Base-by-base conservation (phyloP, 2,329 filamentous ascomycete genomes). In the Claviceps lovelessii region DNA sequence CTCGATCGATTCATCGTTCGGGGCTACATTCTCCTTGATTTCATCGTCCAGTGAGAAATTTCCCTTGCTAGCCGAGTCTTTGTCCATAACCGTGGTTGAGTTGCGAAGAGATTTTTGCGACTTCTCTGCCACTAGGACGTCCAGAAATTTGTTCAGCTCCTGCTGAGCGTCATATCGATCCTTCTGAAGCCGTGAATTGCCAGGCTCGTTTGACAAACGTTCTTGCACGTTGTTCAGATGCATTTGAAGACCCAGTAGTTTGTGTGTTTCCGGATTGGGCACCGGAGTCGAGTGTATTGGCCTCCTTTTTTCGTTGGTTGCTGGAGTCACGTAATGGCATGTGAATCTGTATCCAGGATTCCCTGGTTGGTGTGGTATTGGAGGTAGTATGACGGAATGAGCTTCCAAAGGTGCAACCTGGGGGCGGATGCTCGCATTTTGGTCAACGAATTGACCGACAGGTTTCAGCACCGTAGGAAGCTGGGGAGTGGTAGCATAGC, bases 91-190 rank as follows among this genome's bases (percentile, higher is more conserved):
- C 10, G 54, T 53, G 33, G 13, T 39, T 4, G 37, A 39, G 8
- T 6, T 11, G 13, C 31, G 19, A 9, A 9, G 2, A 6, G 9
- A 9, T 17, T 11, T 23, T 49, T 15, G 23, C 31, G 37, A 11
- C 19, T 54, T 55, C 5, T 28, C 29, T 28, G 49, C 41, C 19
- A 55, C 53, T 1, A 53, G 35, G 15, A 29, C 15, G 46, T 69
- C 65, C 29, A 70, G 35, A 4, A 61, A 60, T 23, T 52, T 46
- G 47, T 69, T 68, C 29, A 70, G 61, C 47, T 61, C 56, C 42
- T 61, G 53, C 51, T 69, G 68, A 2, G 68, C 58, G n/a, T 48
- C 55, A 10, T 62, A 58, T 41, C 64, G 46, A 9, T 65, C 59
- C 7, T 54, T 54, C 17, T 61, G 61, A n/a, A 69, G 53, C 2